Evolutionary conservation across 1,284 basidiomycete species (phyloP).

Genomic region (Meripilus lineatus): DNA sequence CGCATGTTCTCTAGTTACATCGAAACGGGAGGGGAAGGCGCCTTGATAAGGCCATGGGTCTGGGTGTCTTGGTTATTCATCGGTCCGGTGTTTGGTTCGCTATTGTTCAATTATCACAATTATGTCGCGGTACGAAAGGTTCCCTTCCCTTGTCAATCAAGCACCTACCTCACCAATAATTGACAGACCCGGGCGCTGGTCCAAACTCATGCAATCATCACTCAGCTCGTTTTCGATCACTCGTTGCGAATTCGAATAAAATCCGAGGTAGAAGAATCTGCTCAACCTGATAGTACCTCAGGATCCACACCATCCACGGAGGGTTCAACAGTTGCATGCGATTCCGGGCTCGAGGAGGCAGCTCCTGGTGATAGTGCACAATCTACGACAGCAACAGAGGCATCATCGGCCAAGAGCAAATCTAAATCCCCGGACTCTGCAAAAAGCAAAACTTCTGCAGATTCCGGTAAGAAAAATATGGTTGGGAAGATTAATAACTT

Average conservation of each 20-base stretch:
- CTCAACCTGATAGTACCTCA: not conserved
- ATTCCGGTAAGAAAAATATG: constrained; percentile 29
- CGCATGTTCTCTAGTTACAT: constrained; percentile 31
- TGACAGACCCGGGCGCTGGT: constrained; percentile 29
- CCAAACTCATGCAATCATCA: constrained; percentile 43
- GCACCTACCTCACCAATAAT: no score
- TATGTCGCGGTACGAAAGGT: constrained; percentile 5
- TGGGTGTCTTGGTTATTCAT: constrained; percentile 62
- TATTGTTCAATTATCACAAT: constrained; percentile 16
- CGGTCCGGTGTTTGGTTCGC: constrained; percentile 42
- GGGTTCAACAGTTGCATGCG: not conserved
- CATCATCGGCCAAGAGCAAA: not conserved
- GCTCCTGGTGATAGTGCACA: constrained; percentile 3
- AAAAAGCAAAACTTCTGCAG: no score
- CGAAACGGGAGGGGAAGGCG: constrained; percentile 34
- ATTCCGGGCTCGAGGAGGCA: no score
- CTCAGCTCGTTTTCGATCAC: constrained; percentile 54
- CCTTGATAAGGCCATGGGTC: constrained; percentile 44
- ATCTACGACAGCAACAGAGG: constrained; percentile 4
- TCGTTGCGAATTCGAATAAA: constrained; percentile 47
- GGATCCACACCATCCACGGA: not conserved
- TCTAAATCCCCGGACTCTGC: constrained; percentile 7
- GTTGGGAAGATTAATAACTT: constrained; percentile 47
- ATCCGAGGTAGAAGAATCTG: not conserved
- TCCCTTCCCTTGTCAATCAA: not conserved